phyloP scores from a whole-genome alignment of 2,329 filamentous ascomycete species.

The Phyllosticta capitalensis region DNA sequence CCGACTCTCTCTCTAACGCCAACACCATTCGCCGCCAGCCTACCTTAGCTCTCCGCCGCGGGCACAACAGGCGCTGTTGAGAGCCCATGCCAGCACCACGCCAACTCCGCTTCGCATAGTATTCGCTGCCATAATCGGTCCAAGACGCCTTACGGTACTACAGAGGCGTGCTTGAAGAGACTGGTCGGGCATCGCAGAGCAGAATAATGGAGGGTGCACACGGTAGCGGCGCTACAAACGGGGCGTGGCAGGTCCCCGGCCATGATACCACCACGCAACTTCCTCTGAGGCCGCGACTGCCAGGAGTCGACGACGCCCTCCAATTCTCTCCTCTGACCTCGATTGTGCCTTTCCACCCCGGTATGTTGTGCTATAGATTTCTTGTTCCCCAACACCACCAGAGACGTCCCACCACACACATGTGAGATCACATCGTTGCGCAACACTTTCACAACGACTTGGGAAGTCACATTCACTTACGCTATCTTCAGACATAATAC shows the following conservation, averaged over 20 bases:
- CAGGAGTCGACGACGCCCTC: conserved; percentile 61
- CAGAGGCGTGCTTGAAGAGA: neutral
- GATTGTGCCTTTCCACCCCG: conserved; percentile 66
- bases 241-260: conserved; percentile 20
- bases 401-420: neutral
- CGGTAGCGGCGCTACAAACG: conserved; percentile 12
- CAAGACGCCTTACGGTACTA: neutral
- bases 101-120: neutral
- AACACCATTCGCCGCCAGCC: neutral
- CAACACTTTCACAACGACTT: neutral
- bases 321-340: conserved; percentile 77
- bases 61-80: neutral
- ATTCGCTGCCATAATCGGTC: neutral
- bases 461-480: neutral
- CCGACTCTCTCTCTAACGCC: neutral
- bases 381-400: neutral
- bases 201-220: neutral
- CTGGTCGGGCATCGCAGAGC: neutral
- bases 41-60: neutral
- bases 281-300: conserved; percentile 29
- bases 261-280: conserved; percentile 19
- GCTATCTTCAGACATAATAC: conserved; percentile 34
- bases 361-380: conserved; percentile 37
- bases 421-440: neutral
- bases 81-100: neutral